Percentiles rank a stretch among this genome's conserved stretches.
Conservation (phyloP, 2,329 filamentous ascomycete species). For the Penicillium brevicompactum region DNA sequence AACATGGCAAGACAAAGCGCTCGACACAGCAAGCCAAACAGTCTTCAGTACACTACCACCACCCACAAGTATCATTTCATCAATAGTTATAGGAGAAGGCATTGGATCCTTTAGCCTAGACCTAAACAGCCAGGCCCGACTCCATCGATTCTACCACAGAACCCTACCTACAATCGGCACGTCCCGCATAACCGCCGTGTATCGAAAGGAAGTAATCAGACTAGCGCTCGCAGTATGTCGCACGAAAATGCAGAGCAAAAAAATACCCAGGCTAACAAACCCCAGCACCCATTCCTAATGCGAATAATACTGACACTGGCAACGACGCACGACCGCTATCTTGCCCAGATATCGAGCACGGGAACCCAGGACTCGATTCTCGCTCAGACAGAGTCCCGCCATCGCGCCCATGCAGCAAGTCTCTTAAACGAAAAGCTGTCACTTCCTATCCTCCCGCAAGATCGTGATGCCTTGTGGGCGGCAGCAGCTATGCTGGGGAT, state of each 20-base stretch:
- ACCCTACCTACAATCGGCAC: conserved; percentile 13
- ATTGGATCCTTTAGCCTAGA: conserved; percentile 12
- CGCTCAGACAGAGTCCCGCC: conserved; percentile 11
- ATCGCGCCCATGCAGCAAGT: conserved; percentile 11
- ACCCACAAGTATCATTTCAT: not conserved
- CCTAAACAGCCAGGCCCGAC: conserved; percentile 2
- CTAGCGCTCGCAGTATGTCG: conserved; percentile 14
- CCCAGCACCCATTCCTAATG: conserved; percentile 57
- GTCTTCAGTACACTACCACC: conserved; percentile 1
- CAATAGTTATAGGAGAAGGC: conserved; percentile 11
- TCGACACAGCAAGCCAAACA: conserved; percentile 1
- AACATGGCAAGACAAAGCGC: conserved; percentile 45
- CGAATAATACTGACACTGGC: conserved; percentile 58
- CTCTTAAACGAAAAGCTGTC: conserved; percentile 15
- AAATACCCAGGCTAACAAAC: conserved; percentile 26
- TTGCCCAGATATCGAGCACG: conserved; percentile 17
- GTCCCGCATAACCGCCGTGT: not conserved
- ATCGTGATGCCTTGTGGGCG: conserved; percentile 22
- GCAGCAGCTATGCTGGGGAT: conserved; percentile 20
- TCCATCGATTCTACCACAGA: conserved; percentile 10
- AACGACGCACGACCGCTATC: conserved; percentile 55
- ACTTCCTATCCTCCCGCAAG: conserved; percentile 10
- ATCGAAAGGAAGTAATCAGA: conserved; percentile 8
- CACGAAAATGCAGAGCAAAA: no score
- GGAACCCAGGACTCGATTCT: not conserved